Base-by-base conservation (phyloP, 768 basidiomycete genomes). In the Phaeolepiota aurea region DNA sequence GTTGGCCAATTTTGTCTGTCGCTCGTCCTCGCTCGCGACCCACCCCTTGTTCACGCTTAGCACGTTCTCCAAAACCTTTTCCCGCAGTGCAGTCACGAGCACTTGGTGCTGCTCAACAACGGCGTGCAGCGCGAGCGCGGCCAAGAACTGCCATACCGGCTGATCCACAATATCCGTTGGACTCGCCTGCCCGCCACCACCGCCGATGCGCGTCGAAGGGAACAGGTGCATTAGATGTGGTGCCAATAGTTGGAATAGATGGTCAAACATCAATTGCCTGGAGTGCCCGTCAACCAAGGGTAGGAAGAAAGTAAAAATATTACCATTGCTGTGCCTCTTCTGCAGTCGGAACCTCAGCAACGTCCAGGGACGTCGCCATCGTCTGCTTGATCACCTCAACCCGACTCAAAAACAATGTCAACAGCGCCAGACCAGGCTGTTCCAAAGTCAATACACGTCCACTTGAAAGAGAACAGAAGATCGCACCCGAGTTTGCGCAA, bases 91-190 rank as follows among this genome's bases (percentile, higher is more conserved):
- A 14, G 79, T 76, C 22, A 99, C 93, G 35, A 99, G 72, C 33
- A 78, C 66, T 48, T 88, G 86, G 57, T 98, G 94, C 58, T 99
- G 90, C 49, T 90, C 84, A 32, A 78, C 69, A 36, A 77, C 76
- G 10, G 90, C 87, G 48, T 86, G 83, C 30, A 93, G 71, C 2
- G 92, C 93, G 37, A 98, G 64, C 1, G 89, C 81, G 4, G 91
- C 88, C 23, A 96, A 74, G 71, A 92, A 88, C 56, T 87, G 84
- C 91, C 92, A 96, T n/a, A 90, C 87, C 11, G 86, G 87, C 58
- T 87, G 86, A 62, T 94, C 90, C 41, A 85, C 70, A 43, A 74
- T 68, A 55, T 87, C 85, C 21, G 72, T 70, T 1, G 71, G 63
- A 13, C 64, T 58, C 19, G 58, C 45, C 28, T 60, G 62, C 20